Evolutionary conservation across 2,329 filamentous ascomycete species (phyloP).

Genomic region (Triangularia setosa): DNA sequence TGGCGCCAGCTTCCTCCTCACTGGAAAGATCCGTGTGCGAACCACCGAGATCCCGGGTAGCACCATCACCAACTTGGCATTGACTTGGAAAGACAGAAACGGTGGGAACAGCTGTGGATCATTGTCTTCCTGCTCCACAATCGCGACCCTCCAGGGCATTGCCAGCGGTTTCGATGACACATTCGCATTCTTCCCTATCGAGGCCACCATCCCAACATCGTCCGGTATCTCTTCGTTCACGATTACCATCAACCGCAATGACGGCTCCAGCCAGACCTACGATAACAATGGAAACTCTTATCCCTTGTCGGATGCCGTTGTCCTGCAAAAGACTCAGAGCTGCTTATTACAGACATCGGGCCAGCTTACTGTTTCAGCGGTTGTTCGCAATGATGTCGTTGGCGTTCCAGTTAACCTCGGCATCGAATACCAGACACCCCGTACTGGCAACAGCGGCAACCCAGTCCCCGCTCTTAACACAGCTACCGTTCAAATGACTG

Average conservation of each 20-base stretch:
- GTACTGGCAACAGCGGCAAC: slow-evolving; percentile 35
- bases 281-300: slow-evolving; percentile 58
- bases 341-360: slow-evolving; percentile 46
- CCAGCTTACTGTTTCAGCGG: slow-evolving; percentile 42
- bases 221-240: slow-evolving; percentile 60
- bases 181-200: slow-evolving; percentile 52
- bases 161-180: slow-evolving; percentile 57
- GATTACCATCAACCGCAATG: slow-evolving; percentile 45
- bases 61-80: slow-evolving; percentile 43
- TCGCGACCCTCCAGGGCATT: slow-evolving; percentile 43
- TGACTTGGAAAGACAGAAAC: slow-evolving; percentile 54
- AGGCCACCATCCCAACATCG: slow-evolving; percentile 50
- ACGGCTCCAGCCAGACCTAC: slow-evolving; percentile 43
- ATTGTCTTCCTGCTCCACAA: slow-evolving; percentile 40
- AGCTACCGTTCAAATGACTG: slow-evolving; percentile 37
- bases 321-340: slow-evolving; percentile 55
- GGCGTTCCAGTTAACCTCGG: slow-evolving; percentile 39
- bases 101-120: slow-evolving; percentile 45
- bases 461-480: slow-evolving; percentile 41
- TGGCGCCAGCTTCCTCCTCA: slow-evolving; percentile 46
- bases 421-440: slow-evolving; percentile 41
- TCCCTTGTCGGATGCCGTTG: slow-evolving; percentile 50
- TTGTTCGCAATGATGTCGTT: slow-evolving; percentile 46
- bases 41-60: slow-evolving; percentile 44
- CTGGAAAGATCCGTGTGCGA: slow-evolving; percentile 54